Conservation (phyloP, 2,329 filamentous ascomycete genomes). For the Aspergillus jensenii region DNA sequence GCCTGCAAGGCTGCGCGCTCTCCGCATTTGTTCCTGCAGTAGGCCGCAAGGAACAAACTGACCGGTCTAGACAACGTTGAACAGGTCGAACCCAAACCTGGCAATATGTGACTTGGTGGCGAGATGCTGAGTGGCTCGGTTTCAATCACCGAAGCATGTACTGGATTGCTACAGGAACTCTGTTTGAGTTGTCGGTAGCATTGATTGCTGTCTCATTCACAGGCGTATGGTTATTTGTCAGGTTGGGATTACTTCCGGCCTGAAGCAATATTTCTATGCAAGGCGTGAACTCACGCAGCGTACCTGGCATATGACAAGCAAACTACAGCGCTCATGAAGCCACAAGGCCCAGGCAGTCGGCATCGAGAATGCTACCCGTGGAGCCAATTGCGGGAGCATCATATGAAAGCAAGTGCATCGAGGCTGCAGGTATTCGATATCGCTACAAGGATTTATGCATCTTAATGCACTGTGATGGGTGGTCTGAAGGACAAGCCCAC, state of each 20-base stretch:
- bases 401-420: conserved; percentile 2
- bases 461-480: conserved; percentile 6
- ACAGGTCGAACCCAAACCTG: conserved; percentile 15
- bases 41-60: conserved; percentile 28
- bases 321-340: not conserved
- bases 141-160: not conserved
- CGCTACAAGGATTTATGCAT: not conserved
- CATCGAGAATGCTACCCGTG: not conserved
- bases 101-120: not conserved
- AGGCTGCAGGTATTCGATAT: conserved; percentile 3
- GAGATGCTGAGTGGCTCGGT: not conserved
- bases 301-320: conserved; percentile 16
- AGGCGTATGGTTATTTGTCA: not conserved
- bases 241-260: not conserved
- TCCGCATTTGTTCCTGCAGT: conserved; percentile 39
- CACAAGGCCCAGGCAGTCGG: conserved; percentile 3
- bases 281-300: conserved; percentile 4
- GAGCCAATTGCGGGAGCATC: conserved; percentile 3
- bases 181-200: not conserved
- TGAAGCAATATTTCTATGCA: not conserved
- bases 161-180: not conserved
- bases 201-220: not conserved
- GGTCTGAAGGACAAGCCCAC: conserved; percentile 8
- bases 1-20: conserved; percentile 20
- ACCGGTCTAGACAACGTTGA: conserved; percentile 21